These are phyloP conservation scores for Microbotryomycetes sp. DNA, from an alignment of 1,284 basidiomycete genomes.

Conservation along the genomic window DNA sequence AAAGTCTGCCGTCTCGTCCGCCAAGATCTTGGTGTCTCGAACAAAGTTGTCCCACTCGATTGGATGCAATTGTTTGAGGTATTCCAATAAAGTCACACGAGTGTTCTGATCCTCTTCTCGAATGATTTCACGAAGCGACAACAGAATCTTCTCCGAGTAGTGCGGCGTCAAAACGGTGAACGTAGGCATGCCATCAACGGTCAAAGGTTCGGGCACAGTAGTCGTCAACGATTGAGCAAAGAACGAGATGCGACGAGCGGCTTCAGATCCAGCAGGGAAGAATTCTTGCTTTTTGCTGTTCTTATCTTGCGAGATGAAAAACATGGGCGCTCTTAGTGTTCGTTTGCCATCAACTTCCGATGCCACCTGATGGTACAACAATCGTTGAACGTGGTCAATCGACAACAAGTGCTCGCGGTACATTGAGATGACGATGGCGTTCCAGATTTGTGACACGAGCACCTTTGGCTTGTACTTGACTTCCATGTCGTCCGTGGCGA, in stretches of 20 bases:
- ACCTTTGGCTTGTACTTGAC: slow-evolving; percentile 97
- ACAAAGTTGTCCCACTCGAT: slow-evolving; percentile 99
- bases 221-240: slow-evolving; percentile 91
- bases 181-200: slow-evolving; percentile 93
- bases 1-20: slow-evolving; percentile 86
- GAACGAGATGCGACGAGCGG: slow-evolving; percentile 91
- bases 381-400: slow-evolving; percentile 88
- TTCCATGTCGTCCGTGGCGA: slow-evolving; percentile 87
- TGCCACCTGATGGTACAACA: slow-evolving; percentile 90
- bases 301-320: slow-evolving; percentile 87
- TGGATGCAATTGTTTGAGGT: slow-evolving; percentile 95
- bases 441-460: slow-evolving; percentile 94
- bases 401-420: slow-evolving; percentile 93
- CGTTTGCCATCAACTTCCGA: slow-evolving; percentile 72
- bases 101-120: slow-evolving; percentile 93
- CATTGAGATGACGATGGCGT: slow-evolving; percentile 98
- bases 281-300: slow-evolving; percentile 79
- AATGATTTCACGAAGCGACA: slow-evolving; percentile 91
- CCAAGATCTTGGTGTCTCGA: slow-evolving; percentile 97
- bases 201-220: slow-evolving; percentile 76
- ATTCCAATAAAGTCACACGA: slow-evolving; percentile 88
- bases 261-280: slow-evolving; percentile 86
- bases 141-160: slow-evolving; percentile 91
- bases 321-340: slow-evolving; percentile 81
- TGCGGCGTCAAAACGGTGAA: slow-evolving; percentile 94